A percentile compares a stretch with the other conserved stretches of the same genome.
These are phyloP conservation scores for Pisolithus thermaeus DNA, from an alignment of 1,284 basidiomycete species.

Conservation along the genomic window DNA sequence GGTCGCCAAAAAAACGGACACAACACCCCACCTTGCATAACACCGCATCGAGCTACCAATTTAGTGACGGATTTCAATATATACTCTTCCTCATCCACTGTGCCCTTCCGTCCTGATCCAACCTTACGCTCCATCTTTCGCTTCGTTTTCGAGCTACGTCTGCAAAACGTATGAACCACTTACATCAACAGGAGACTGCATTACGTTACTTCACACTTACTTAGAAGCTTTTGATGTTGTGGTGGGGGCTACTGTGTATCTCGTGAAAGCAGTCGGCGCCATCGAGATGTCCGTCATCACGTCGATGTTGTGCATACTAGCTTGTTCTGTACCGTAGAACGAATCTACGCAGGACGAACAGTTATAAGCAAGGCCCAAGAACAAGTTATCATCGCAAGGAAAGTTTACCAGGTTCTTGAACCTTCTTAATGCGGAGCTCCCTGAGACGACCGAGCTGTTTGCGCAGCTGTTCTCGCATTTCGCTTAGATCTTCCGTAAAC, in stretches of 20 bases:
- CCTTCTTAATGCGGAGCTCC: constrained; percentile 74
- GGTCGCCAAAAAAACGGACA: not conserved
- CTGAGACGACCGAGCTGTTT: constrained; percentile 80
- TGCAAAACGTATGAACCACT: constrained; percentile 24
- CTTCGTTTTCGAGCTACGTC: constrained; percentile 69
- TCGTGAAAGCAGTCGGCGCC: constrained; percentile 88
- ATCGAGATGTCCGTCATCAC: constrained; percentile 92
- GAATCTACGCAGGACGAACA: constrained; percentile 43
- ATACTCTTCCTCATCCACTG: constrained; percentile 96
- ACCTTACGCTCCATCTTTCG: constrained; percentile 82
- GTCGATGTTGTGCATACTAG: constrained; percentile 83
- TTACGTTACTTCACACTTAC: constrained; percentile 32
- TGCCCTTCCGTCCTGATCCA: constrained; percentile 88
- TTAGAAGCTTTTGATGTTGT: constrained; percentile 62
- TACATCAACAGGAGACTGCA: not conserved
- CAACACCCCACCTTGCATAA: constrained; percentile 46
- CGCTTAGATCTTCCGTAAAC: constrained; percentile 76
- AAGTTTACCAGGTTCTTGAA: constrained; percentile 72
- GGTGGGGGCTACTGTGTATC: constrained; percentile 87
- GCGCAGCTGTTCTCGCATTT: constrained; percentile 83
- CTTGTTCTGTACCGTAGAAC: constrained; percentile 81
- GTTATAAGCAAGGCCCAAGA: not conserved
- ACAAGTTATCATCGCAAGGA: not conserved
- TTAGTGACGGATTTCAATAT: constrained; percentile 81
- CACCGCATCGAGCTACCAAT: constrained; percentile 54